Conservation (phyloP, 2,329 filamentous ascomycete species). For the Fusarium phyllophilum region DNA sequence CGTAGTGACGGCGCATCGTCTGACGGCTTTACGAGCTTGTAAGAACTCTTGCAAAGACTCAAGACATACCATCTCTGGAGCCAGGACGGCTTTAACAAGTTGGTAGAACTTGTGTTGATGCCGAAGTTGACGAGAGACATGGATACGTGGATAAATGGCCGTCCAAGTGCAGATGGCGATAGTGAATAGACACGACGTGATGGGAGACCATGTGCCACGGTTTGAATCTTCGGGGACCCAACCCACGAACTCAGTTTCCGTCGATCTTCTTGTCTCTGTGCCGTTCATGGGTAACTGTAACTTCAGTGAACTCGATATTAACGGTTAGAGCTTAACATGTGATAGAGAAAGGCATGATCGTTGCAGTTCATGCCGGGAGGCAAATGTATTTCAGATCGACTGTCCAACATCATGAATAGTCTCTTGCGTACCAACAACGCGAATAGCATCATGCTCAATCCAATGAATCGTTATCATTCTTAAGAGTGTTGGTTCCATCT, state of each 20-base stretch:
- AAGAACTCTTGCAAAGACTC: slow-evolving; percentile 1
- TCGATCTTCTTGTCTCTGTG: background rate
- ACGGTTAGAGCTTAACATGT: background rate
- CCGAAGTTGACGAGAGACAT: background rate
- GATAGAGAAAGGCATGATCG: background rate
- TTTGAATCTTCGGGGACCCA: background rate
- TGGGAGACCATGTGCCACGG: slow-evolving; percentile 1
- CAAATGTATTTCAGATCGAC: background rate
- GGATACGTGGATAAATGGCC: background rate
- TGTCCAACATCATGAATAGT: background rate
- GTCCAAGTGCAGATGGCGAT: slow-evolving; percentile 12
- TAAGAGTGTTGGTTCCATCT: background rate
- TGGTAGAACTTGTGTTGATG: background rate
- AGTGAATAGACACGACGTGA: slow-evolving; percentile 3
- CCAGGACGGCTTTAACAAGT: background rate
- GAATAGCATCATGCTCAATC: background rate
- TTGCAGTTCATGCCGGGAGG: background rate
- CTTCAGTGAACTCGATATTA: background rate
- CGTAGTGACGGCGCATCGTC: background rate
- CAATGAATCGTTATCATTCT: background rate
- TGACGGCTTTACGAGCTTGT: slow-evolving; percentile 3
- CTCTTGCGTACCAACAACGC: background rate
- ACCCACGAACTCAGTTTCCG: background rate
- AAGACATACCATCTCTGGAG: background rate
- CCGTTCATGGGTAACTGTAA: background rate